A percentile compares a stretch with the other conserved stretches of the same genome.
Evolutionary conservation across 129 eudicot species (phyloP).

Genomic region (Ambrosia artemisiifolia): DNA sequence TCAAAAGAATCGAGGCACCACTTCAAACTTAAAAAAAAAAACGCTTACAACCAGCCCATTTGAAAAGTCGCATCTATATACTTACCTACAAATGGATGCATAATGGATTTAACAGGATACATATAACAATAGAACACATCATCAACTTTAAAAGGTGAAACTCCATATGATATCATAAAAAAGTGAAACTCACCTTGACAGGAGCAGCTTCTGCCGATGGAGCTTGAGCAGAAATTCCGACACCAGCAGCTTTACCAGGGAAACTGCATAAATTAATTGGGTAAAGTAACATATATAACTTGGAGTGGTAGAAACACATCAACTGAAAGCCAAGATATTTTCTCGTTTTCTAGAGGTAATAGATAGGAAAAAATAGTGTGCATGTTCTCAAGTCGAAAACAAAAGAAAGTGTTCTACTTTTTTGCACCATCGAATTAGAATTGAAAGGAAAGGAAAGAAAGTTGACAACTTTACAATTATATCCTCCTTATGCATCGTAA

Average conservation of each 20-base stretch:
- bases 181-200: slow-evolving; percentile 30
- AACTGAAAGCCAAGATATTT: neutral
- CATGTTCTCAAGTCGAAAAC: neutral
- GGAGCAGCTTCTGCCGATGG: slow-evolving; percentile 58
- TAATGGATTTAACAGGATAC: too few species aligned
- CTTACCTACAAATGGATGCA: too few species aligned
- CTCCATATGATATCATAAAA: neutral
- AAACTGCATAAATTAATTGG: slow-evolving; percentile 41
- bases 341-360: neutral
- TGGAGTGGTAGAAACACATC: neutral
- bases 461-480: neutral
- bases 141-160: too few species aligned
- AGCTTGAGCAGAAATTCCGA: slow-evolving; percentile 44
- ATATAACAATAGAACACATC: too few species aligned
- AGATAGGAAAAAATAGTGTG: neutral
- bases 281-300: neutral
- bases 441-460: neutral
- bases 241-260: slow-evolving; percentile 78
- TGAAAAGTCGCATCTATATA: too few species aligned
- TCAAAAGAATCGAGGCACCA: too few species aligned
- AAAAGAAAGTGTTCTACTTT: neutral
- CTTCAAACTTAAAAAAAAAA: too few species aligned
- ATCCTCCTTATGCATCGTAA: neutral
- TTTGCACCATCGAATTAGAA: neutral
- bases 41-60: too few species aligned